A percentile compares a stretch with the other conserved stretches of the same genome.
phyloP scores from a whole-genome alignment of 495 filamentous ascomycete genomes.

The Oidiodendron maius region DNA sequence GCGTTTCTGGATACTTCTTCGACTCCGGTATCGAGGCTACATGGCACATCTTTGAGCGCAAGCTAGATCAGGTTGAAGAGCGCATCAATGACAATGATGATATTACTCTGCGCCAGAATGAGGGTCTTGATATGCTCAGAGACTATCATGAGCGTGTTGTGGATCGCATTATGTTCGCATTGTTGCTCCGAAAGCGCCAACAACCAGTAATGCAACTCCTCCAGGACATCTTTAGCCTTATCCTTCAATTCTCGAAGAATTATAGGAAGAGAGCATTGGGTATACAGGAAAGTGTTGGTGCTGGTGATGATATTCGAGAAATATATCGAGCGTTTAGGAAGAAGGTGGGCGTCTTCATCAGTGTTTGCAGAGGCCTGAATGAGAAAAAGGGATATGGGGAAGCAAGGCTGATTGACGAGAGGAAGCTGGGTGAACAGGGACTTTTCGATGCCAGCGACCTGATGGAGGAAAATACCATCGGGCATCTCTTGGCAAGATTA shows the following conservation, averaged over 20 bases:
- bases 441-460: slow-evolving; percentile 29
- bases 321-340: slow-evolving; percentile 60
- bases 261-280: slow-evolving; percentile 26
- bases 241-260: slow-evolving; percentile 61
- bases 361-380: slow-evolving; percentile 51
- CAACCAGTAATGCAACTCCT: slow-evolving; percentile 65
- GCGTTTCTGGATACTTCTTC: slow-evolving; percentile 67
- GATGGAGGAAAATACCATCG: slow-evolving; percentile 38
- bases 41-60: slow-evolving; percentile 64
- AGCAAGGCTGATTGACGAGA: slow-evolving; percentile 26
- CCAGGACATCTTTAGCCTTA: slow-evolving; percentile 67
- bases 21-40: slow-evolving; percentile 64
- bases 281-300: slow-evolving; percentile 26
- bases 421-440: slow-evolving; percentile 17
- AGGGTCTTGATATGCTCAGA: slow-evolving; percentile 56
- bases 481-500: slow-evolving; percentile 46
- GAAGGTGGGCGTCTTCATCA: slow-evolving; percentile 63
- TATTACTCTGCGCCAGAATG: slow-evolving; percentile 21
- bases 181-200: slow-evolving; percentile 67
- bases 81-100: slow-evolving; percentile 39
- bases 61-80: slow-evolving; percentile 56
- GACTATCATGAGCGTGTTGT: slow-evolving; percentile 72
- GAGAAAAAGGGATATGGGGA: slow-evolving; percentile 55
- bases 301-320: slow-evolving; percentile 38
- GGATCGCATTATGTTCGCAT: slow-evolving; percentile 68